These are phyloP conservation scores for Tremellales sp. DNA, from an alignment of 1,284 basidiomycete species.

Conservation along the genomic window DNA sequence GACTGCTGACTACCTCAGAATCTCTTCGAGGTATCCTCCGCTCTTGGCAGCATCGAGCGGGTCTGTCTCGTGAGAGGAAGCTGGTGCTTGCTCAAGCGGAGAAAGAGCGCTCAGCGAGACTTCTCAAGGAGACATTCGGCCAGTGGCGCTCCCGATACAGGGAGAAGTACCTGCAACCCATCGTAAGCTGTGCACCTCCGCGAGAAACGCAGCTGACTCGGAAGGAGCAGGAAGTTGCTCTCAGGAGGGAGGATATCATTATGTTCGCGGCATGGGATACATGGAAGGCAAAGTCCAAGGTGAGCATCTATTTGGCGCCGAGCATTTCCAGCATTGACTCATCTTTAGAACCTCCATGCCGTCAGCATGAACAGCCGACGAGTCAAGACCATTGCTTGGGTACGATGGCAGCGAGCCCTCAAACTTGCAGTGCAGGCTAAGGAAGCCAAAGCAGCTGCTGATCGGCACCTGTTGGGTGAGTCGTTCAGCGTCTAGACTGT, in stretches of 20 bases:
- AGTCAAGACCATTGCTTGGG: slow-evolving; percentile 5
- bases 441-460: slow-evolving; percentile 4
- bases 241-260: slow-evolving; percentile 38
- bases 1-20: slow-evolving; percentile 14
- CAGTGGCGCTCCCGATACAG: slow-evolving; percentile 28
- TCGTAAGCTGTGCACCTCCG: slow-evolving; percentile 22
- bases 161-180: slow-evolving; percentile 23
- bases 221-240: slow-evolving; percentile 29
- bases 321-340: slow-evolving; percentile 8
- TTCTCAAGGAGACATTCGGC: slow-evolving; percentile 20
- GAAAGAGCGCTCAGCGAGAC: slow-evolving; percentile 16
- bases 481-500: not conserved
- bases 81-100: slow-evolving; percentile 13
- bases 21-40: slow-evolving; percentile 19
- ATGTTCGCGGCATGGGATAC: slow-evolving; percentile 40
- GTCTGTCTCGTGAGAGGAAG: slow-evolving; percentile 9
- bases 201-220: slow-evolving; percentile 2
- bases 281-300: slow-evolving; percentile 32
- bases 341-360: slow-evolving; percentile 8
- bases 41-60: slow-evolving; percentile 18
- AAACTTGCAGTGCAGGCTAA: slow-evolving; percentile 6
- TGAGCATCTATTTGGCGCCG: slow-evolving; percentile 17
- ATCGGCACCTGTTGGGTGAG: slow-evolving; percentile 5
- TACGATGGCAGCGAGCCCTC: slow-evolving; percentile 11
- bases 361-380: not conserved